Evolutionary conservation across 2,329 filamentous ascomycete genomes (phyloP), one percentile per base, ranked within the genome.

Genomic region (Xylogone sp.): DNA sequence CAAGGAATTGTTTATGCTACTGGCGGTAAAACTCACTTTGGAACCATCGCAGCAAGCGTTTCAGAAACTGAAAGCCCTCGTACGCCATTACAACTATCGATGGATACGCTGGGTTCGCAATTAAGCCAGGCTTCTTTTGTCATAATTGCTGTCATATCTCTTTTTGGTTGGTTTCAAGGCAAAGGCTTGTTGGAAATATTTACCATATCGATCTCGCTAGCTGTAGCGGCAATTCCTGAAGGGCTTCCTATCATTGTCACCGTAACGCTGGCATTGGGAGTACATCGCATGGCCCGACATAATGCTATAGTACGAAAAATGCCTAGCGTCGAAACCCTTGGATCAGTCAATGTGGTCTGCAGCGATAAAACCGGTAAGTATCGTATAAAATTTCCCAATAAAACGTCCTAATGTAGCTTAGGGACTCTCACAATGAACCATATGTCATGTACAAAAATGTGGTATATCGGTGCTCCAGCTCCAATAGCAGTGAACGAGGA

Each of bases 261-360:
- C 0, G 94, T 99, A 29, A 99, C 94, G 0, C 77, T 99, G 50
- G 94, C 94, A 39, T 78, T 99, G 13, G 95, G 94, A 13, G 95
- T 99, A 8, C 83, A 99, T 64, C 86, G 94, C 52, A 99, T 99
- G 94, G 95, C 94, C 54, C 90, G 86, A 65, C 84, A 93, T 62
- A 90, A 96, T 67, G 94, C 94, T 8, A 99, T 99, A 67, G 93
- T 99, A 54, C 87, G 94, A 59, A 87, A 89, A 65, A 87, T 99
- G 71, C 95, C 95, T 20, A 97, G 94, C 69, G 95, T 99, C 8
- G 94, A 99, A 69, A 99, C 94, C 0, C 74, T 99, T 4, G 95
- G 95, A 8, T 97, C 92, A n/a, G 94, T 99, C 53, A 99, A 97
- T 63, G 92, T 99, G n/a, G 90, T 99, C 6, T 99, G 95, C 74